Percentiles rank a stretch among this genome's conserved stretches.
Conservation (phyloP, 2,329 filamentous ascomycete genomes). For the Ambrosiella xylebori region DNA sequence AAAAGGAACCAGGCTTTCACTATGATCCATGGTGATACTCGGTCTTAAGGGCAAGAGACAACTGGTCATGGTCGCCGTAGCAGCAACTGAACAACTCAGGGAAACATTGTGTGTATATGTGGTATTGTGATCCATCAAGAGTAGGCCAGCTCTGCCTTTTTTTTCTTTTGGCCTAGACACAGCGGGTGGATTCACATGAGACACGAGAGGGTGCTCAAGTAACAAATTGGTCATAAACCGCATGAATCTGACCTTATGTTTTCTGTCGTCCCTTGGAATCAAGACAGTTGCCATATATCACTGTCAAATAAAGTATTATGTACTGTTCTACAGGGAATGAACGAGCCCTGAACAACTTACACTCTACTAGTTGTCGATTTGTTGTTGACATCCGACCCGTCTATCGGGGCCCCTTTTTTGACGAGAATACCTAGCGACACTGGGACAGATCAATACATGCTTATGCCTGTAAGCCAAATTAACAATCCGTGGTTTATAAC, state of each 20-base stretch:
- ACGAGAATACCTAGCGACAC: not conserved
- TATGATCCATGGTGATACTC: not conserved
- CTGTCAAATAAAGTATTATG: not conserved
- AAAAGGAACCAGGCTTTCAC: not conserved
- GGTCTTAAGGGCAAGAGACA: not conserved
- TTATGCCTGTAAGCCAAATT: not conserved
- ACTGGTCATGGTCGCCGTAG: not conserved
- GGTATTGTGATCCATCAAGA: not conserved
- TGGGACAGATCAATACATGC: not conserved
- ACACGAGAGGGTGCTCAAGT: not conserved
- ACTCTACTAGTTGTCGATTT: not conserved
- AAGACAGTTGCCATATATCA: not conserved
- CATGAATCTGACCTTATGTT: not conserved
- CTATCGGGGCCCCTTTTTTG: not conserved
- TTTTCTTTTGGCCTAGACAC: not conserved
- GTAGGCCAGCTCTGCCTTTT: not conserved
- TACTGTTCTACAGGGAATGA: constrained; percentile 1
- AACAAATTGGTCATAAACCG: not conserved
- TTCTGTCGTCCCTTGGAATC: not conserved
- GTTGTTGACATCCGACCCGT: not conserved
- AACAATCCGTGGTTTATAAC: not conserved
- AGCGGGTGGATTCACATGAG: not conserved
- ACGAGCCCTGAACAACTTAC: not conserved
- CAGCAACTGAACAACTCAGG: not conserved
- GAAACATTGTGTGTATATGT: not conserved